A percentile compares a stretch with the other conserved stretches of the same genome.
Evolutionary conservation across 1,284 basidiomycete genomes (phyloP).

Genomic region (Melanopsichium pennsylvanicum): DNA sequence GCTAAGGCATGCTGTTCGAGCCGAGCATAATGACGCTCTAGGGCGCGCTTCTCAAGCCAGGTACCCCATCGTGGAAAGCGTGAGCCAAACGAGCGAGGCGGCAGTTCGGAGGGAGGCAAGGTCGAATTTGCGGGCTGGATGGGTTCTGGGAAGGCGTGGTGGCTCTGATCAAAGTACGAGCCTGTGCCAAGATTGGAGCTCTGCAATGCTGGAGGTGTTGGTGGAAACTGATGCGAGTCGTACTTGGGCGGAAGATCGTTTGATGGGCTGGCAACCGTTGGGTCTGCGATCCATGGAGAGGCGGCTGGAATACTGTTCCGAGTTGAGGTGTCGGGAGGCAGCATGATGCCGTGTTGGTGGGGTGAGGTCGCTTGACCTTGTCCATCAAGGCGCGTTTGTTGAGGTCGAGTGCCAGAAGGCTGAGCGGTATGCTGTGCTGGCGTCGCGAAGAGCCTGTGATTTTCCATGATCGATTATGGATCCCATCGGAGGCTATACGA

Average conservation of each 20-base stretch:
- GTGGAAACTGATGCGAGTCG: constrained; percentile 39
- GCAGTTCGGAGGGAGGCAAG: not conserved
- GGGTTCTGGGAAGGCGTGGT: not conserved
- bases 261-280: not conserved
- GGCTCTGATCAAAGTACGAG: constrained; percentile 13
- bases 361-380: too few relatives aligned
- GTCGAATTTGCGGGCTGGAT: not conserved
- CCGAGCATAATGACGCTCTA: constrained; percentile 45
- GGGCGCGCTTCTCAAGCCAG: constrained; percentile 48
- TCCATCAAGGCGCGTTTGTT: too few relatives aligned
- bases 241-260: constrained; percentile 28
- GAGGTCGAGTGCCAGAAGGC: not conserved
- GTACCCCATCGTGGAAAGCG: constrained; percentile 47
- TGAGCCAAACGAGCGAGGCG: constrained; percentile 14
- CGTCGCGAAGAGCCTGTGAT: not conserved
- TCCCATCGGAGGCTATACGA: not conserved
- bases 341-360: not conserved
- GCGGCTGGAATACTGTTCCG: not conserved
- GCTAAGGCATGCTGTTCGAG: constrained; percentile 12
- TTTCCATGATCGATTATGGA: constrained; percentile 8
- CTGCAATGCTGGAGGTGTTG: constrained; percentile 37
- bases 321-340: not conserved
- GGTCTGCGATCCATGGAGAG: not conserved
- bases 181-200: not conserved
- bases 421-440: not conserved